These are phyloP conservation scores for Moesziomyces globuligerus DNA, from an alignment of 1,284 basidiomycete species.

Conservation along the genomic window DNA sequence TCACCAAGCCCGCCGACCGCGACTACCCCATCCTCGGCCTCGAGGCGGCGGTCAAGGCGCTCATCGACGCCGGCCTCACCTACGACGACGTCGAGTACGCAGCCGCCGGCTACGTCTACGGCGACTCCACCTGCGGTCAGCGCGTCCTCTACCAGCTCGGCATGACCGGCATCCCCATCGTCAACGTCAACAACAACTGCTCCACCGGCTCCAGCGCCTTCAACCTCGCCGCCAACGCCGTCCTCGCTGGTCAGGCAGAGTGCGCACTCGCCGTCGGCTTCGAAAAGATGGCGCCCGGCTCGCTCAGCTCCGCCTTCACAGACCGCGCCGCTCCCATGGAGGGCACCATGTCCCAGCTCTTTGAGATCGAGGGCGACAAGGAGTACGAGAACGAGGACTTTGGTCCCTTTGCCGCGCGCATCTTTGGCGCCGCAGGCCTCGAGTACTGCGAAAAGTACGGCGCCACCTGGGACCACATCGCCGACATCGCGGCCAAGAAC, in stretches of 20 bases:
- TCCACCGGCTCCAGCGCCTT: conserved; percentile 64
- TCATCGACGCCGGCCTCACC: conserved; percentile 85
- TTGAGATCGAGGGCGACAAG: conserved; percentile 73
- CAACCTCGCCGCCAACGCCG: conserved; percentile 56
- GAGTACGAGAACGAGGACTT: conserved; percentile 73
- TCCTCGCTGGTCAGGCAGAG: conserved; percentile 76
- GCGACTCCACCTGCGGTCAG: conserved; percentile 76
- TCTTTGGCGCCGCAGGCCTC: conserved; percentile 81
- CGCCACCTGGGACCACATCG: conserved; percentile 76
- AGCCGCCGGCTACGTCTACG: conserved; percentile 75
- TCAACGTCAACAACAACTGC: conserved; percentile 80
- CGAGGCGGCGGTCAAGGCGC: conserved; percentile 83
- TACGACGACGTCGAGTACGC: conserved; percentile 82
- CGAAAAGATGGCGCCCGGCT: conserved; percentile 76
- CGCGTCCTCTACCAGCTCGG: conserved; percentile 86
- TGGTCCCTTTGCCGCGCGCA: conserved; percentile 77
- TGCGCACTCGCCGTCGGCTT: conserved; percentile 86
- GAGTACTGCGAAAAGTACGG: conserved; percentile 83
- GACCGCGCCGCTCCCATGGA: conserved; percentile 76
- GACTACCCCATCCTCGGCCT: conserved; percentile 70
- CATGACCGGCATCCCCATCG: conserved; percentile 83
- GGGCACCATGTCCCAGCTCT: conserved; percentile 69
- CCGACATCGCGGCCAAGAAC: conserved; percentile 81
- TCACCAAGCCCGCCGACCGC: conserved; percentile 79
- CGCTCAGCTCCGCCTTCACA: conserved; percentile 76